phyloP scores from a whole-genome alignment of 257 asterid species.

The Petunia axillaris region DNA sequence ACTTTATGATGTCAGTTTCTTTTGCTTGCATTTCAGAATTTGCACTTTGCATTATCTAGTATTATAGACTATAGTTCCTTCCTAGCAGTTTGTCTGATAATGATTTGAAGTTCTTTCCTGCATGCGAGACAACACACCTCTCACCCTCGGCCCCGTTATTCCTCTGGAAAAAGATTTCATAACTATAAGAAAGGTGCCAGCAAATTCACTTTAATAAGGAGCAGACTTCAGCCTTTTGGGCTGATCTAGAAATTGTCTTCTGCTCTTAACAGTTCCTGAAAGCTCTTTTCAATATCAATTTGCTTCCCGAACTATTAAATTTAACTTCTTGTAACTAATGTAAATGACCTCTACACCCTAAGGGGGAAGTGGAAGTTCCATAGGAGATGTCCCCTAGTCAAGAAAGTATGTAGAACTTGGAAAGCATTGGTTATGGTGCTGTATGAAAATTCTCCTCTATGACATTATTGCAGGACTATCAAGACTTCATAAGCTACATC shows the following conservation, averaged over 20 bases:
- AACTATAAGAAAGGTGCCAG: background rate
- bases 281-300: background rate
- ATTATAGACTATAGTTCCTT: background rate
- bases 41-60: background rate
- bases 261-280: background rate
- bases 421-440: background rate
- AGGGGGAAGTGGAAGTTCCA: background rate
- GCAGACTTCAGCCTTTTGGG: background rate
- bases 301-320: background rate
- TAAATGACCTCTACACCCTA: background rate
- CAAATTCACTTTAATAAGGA: background rate
- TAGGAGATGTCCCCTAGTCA: background rate
- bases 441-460: background rate
- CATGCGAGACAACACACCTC: background rate
- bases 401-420: background rate
- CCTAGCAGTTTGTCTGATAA: background rate
- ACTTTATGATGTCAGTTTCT: slow-evolving; percentile 74
- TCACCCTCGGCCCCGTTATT: background rate
- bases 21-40: slow-evolving; percentile 20
- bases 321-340: background rate
- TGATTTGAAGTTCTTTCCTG: background rate
- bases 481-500: slow-evolving; percentile 38
- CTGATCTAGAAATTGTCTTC: background rate
- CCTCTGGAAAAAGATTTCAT: background rate
- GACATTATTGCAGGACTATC: slow-evolving; percentile 40